Base-by-base conservation (phyloP, 495 filamentous ascomycete species). In the Penicillium robsamsonii region DNA sequence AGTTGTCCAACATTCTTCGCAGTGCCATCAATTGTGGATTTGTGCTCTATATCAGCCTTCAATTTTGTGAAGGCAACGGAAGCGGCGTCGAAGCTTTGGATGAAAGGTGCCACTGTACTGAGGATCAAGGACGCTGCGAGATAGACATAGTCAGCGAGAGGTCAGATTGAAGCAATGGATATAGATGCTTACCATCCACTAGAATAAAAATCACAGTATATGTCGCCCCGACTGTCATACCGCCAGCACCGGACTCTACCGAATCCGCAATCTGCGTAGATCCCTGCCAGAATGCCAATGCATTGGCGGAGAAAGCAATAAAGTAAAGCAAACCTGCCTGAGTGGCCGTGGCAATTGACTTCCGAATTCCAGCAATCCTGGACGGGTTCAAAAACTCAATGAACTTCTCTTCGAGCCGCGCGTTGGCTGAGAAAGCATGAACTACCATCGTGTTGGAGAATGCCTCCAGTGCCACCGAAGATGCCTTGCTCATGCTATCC, bases 171-270 rank as follows among this genome's bases (percentile, higher is more conserved):
- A 2, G 0, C 3, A 44, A 22, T 6, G 18, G 0, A 45, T 15
- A 13, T 1, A 20, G 6, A n/a, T 44, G 5, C 33, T 18, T 63
- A 81, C 81, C 81, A 53, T 86, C 84, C 13, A 87, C 71, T 10
- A 86, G 75, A 45, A 87, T 69, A 56, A 87, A 84, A 27, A 87
- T 83, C 47, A 87, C 82, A 0, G 84, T 85, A 59, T 83, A 86
- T 20, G 77, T 79, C 18, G 80, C 70, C 31, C 85, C 84, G 20
- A 84, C 78, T 5, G 76, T 77, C 31, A 70, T 64, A 15, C 51
- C 46, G 1, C 73, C 73, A 7, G 60, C 65, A 37, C 42, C 40
- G 0, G 66, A 69, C 5, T 70, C 69, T 24, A 80, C 72, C 4
- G 74, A 70, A 55, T 76, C 62, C 17, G 78, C 79, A 49, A 86